These are phyloP conservation scores for Chalciporus pseudorubinellus DNA, from an alignment of 768 basidiomycete genomes.

Conservation along the genomic window DNA sequence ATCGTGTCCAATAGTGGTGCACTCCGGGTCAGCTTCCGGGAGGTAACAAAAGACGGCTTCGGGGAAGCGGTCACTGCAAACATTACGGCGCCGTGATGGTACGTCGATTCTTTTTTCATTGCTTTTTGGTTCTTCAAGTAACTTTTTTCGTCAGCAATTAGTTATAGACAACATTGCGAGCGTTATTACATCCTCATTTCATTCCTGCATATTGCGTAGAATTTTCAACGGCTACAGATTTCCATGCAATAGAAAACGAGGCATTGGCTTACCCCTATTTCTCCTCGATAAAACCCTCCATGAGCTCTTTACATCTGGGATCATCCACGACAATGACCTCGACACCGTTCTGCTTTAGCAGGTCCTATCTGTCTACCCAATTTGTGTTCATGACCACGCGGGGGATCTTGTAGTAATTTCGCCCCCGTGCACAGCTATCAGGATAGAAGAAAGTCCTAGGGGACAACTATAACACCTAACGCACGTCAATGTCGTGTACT, in stretches of 20 bases:
- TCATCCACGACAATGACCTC: conserved; percentile 51
- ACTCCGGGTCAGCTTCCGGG: conserved; percentile 38
- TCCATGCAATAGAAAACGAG: conserved; percentile 6
- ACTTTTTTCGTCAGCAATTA: neutral
- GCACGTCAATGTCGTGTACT: conserved; percentile 42
- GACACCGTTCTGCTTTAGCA: conserved; percentile 51
- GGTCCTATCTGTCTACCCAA: conserved; percentile 52
- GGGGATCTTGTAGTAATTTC: conserved; percentile 59
- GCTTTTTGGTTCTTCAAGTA: neutral
- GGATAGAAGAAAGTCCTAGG: neutral
- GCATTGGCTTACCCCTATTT: conserved; percentile 43
- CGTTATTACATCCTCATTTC: conserved; percentile 59
- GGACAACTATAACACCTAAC: conserved; percentile 2
- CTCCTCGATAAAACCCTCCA: conserved; percentile 54
- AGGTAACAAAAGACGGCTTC: conserved; percentile 33
- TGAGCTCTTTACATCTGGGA: conserved; percentile 50
- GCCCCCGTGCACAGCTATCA: conserved; percentile 60
- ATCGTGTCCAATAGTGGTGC: conserved; percentile 33
- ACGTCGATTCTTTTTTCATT: neutral
- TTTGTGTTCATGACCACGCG: conserved; percentile 62
- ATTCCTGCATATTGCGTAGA: conserved; percentile 40
- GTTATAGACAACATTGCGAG: conserved; percentile 7
- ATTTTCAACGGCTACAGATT: conserved; percentile 1
- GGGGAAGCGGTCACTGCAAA: conserved; percentile 34
- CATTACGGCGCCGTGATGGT: conserved; percentile 24